Evolutionary conservation across 2,329 filamentous ascomycete genomes (phyloP), one percentile per base, ranked within the genome.

Genomic region (Pestalotiopsis sp.): DNA sequence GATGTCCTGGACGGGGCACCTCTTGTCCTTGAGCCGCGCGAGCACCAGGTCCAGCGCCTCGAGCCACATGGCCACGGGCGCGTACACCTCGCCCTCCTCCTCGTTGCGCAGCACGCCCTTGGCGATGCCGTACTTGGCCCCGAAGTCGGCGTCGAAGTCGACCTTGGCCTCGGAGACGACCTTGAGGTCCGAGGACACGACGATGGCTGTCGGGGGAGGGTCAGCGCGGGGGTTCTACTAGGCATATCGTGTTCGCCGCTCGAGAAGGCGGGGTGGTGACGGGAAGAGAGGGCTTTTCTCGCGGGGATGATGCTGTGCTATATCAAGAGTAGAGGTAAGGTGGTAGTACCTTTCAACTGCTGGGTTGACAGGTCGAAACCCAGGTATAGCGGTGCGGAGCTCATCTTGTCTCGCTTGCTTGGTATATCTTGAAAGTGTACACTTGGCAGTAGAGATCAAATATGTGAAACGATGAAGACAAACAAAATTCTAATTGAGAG

Each of bases 351-450:
- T 87, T 99, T 98, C 68, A 98, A 87, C 80, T 98, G 95, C 81
- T 98, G 96, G 68, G 96, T 98, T 58, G 95, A 98, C 70, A 98
- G 91, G 83, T 99, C 96, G 80, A 98, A 95, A 70, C 96, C 96
- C 77, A 97, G 86, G 78, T 97, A 97, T 70, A 97, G 84, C 20
- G 92, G 91, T 40, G 83, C 85, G 70, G 78, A 74, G 68, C 73
- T 76, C 80, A 82, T 81, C 64, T 65, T 76, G 70, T n/a, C 36
- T 68, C 25, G 60, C 45, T 66, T 45, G 38, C 23, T 61, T 62
- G 25, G 17, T 36, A 36, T 36, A 12, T 59, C 57, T 31, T 27
- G 20, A 9, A 7, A 11, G 31, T 20, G 31, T 17, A 49, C n/a
- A 23, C 7, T 52, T 52, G 45, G 45, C 45, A 52, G 20, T 52